Evolutionary conservation across 768 basidiomycete genomes (phyloP).

Genomic region (Lactarius quietus): DNA sequence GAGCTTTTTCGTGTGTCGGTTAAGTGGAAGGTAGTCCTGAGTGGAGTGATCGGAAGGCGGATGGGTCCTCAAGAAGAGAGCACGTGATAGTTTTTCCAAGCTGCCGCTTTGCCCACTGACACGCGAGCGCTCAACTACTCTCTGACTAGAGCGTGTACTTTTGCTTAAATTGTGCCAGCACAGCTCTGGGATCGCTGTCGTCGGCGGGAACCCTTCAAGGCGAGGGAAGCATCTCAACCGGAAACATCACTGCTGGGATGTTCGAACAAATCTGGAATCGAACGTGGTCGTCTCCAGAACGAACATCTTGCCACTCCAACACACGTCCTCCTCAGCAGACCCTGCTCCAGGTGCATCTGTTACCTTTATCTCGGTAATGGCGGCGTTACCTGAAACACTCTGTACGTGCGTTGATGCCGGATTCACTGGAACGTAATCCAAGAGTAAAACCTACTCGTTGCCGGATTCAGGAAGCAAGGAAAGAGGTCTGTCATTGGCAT

Average conservation of each 20-base stretch:
- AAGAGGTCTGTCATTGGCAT: constrained; percentile 72
- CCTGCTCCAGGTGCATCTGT: constrained; percentile 72
- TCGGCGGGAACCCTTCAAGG: constrained; percentile 33
- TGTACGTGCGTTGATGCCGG: constrained; percentile 44
- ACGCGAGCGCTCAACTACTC: no score
- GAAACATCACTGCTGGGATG: not conserved
- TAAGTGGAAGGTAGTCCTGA: no score
- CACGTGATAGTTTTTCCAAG: no score
- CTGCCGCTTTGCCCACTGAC: no score
- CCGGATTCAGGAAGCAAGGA: constrained; percentile 55
- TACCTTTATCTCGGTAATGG: constrained; percentile 57
- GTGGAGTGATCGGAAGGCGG: no score
- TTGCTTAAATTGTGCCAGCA: constrained; percentile 63
- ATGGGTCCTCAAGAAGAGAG: no score
- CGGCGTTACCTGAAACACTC: constrained; percentile 46
- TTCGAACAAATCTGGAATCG: constrained; percentile 42
- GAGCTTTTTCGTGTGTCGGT: no score
- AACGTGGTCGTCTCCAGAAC: constrained; percentile 61
- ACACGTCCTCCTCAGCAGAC: constrained; percentile 41
- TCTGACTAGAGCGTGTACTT: constrained; percentile 41
- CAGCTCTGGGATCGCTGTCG: constrained; percentile 45
- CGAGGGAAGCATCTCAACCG: not conserved
- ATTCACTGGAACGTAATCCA: constrained; percentile 57
- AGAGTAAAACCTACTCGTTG: constrained; percentile 69
- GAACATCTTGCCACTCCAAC: constrained; percentile 64